These are phyloP conservation scores for Ulota crispa DNA, from an alignment of 225 moss, liverwort and hornwort genomes.

Conservation along the genomic window DNA sequence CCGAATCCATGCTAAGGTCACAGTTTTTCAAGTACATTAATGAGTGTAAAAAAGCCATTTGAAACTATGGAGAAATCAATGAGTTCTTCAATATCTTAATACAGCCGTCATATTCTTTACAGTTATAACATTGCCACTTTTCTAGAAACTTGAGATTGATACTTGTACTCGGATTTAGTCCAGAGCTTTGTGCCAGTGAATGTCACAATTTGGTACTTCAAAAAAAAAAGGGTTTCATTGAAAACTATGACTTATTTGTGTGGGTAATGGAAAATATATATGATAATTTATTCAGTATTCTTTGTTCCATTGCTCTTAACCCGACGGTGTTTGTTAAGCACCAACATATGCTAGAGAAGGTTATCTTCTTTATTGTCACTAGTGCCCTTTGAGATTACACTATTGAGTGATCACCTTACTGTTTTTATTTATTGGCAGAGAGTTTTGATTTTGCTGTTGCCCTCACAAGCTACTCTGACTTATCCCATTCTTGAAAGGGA, in stretches of 20 bases:
- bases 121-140: neutral
- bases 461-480: too few species aligned
- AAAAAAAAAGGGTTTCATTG: too few species aligned
- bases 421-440: too few species aligned
- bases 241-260: neutral
- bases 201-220: neutral
- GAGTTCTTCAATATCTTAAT: too few species aligned
- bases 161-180: neutral
- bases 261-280: neutral
- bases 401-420: too few species aligned
- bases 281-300: too few species aligned
- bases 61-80: too few species aligned
- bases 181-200: neutral
- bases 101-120: neutral
- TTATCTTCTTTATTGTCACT: constrained; percentile 14
- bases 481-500: too few species aligned
- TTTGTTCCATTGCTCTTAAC: neutral
- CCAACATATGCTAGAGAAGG: constrained; percentile 34
- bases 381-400: neutral
- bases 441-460: too few species aligned
- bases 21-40: too few species aligned
- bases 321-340: constrained; percentile 53
- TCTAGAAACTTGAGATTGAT: neutral
- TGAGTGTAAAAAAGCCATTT: too few species aligned
- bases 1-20: too few species aligned